Base-by-base conservation (phyloP, 2,329 filamentous ascomycete genomes). In the Ceratocystis alfenasii region DNA sequence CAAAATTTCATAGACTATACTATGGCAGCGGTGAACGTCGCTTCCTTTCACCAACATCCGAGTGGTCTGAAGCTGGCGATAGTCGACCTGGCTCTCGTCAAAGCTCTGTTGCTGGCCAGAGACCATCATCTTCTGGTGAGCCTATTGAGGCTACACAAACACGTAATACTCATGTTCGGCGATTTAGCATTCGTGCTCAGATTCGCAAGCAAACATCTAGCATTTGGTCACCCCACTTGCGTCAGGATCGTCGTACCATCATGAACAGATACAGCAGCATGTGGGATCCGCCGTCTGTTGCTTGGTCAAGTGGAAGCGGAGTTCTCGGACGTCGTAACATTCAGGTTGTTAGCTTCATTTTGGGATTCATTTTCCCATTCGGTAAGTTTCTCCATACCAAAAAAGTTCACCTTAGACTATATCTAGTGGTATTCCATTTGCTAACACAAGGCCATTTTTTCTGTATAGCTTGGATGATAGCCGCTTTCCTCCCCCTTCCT, bases 341-440 rank as follows among this genome's bases (percentile, higher is more conserved):
- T 60, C 90, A 95, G 74, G 81, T 93, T 36, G 78, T 87, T 64
- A 77, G 89, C 62, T 95, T 95, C 75, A 83, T 86, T 65, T 53
- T 87, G 60, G 90, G 90, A 28, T 95, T 95, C 72, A 77, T 93
- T 60, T 84, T 90, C 71, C 90, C 89, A 5, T 80, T 90, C 68
- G 79, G 85, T 87, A 76, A 75, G 83, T 74, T 44, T 46, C 17
- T 63, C 65, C 64, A 15, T 62, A 22, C 45, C 45, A 22, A 48
- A 33, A 48, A n/a, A 46, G 45, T 20, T 66, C 41, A 57, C 68
- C 53, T 65, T 64, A 5, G 41, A 45, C 50, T 55, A 6, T 28
- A 28, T 28, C 44, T 22, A 59, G 53, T 45, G 33, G 50, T 59
- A 33, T 25, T 72, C 72, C 72, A 70, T 69, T 66, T 61, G 50